A percentile compares a stretch with the other conserved stretches of the same genome.
Conservation (phyloP, 306 rosid species). For the Medicago lupulina region DNA sequence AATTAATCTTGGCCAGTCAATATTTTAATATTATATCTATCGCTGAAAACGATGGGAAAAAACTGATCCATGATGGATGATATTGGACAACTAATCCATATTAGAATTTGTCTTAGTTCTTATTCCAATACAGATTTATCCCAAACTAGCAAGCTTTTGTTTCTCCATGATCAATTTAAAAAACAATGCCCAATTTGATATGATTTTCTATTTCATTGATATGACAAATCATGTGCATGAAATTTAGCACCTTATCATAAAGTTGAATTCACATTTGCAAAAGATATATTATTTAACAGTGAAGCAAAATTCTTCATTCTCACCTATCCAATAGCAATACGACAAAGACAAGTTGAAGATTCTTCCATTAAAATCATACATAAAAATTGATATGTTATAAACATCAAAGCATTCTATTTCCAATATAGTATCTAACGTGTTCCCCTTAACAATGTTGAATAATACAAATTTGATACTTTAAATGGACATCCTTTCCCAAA, state of each 20-base stretch:
- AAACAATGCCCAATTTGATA: constrained; percentile 36
- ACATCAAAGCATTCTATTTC: constrained; percentile 7
- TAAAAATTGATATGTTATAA: not conserved
- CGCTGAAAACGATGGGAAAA: too few species aligned
- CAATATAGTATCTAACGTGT: constrained; percentile 19
- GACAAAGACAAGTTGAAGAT: constrained; percentile 51
- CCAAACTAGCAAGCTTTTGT: not conserved
- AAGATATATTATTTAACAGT: constrained; percentile 56
- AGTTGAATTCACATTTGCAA: constrained; percentile 68
- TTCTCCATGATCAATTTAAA: constrained; percentile 26
- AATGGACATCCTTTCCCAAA: constrained; percentile 48
- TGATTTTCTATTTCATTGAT: constrained; percentile 36
- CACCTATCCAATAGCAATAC: constrained; percentile 41
- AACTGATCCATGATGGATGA: too few species aligned
- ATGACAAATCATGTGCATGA: constrained; percentile 50
- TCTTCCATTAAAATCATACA: constrained; percentile 40
- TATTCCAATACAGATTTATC: not conserved
- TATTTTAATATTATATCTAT: too few species aligned
- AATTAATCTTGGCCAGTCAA: too few species aligned
- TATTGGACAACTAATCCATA: too few species aligned
- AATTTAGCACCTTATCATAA: constrained; percentile 57
- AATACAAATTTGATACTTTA: constrained; percentile 27
- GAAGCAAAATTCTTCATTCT: constrained; percentile 60
- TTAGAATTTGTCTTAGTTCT: not conserved
- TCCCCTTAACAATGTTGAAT: constrained; percentile 42